Percentiles rank a stretch among this genome's conserved stretches.
Conservation (phyloP, 2,329 filamentous ascomycete genomes). For the Pseudopyricularia javanii region DNA sequence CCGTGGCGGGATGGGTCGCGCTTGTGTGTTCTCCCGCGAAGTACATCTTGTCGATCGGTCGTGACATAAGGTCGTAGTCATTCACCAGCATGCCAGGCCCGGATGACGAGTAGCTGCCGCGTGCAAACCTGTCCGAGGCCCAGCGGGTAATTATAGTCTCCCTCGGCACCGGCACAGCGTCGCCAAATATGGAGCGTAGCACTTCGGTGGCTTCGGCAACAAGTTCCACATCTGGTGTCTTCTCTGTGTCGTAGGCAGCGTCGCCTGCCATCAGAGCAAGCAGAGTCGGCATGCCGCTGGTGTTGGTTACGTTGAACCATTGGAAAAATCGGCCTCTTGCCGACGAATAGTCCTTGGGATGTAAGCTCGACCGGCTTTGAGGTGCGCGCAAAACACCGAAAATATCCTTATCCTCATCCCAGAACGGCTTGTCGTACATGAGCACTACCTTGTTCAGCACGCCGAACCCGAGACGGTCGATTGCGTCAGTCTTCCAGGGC, state of each 20-base stretch:
- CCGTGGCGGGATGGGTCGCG: conserved; percentile 89
- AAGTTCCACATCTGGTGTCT: conserved; percentile 60
- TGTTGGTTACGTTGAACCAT: conserved; percentile 93
- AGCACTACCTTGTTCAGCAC: conserved; percentile 91
- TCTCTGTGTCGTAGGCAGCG: conserved; percentile 79
- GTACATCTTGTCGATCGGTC: conserved; percentile 53
- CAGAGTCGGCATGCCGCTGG: conserved; percentile 74
- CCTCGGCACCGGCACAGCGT: conserved; percentile 60
- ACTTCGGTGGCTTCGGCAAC: conserved; percentile 70
- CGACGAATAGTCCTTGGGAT: conserved; percentile 66
- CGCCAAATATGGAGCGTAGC: conserved; percentile 62
- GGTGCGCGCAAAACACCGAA: conserved; percentile 82
- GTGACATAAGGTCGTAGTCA: conserved; percentile 89
- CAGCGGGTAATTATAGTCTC: conserved; percentile 88
- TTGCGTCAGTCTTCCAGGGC: conserved; percentile 68
- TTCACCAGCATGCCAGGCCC: conserved; percentile 69
- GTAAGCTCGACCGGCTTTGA: conserved; percentile 53
- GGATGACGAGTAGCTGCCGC: conserved; percentile 91
- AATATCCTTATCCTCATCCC: conserved; percentile 82
- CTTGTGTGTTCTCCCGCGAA: conserved; percentile 97
- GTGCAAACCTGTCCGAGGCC: conserved; percentile 82
- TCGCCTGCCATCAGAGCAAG: conserved; percentile 94
- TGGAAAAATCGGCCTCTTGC: conserved; percentile 89
- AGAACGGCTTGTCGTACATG: conserved; percentile 81
- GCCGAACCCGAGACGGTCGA: conserved; percentile 79